Evolutionary conservation across 2,329 filamentous ascomycete species (phyloP).

Genomic region (Hymenoscyphus occultus): DNA sequence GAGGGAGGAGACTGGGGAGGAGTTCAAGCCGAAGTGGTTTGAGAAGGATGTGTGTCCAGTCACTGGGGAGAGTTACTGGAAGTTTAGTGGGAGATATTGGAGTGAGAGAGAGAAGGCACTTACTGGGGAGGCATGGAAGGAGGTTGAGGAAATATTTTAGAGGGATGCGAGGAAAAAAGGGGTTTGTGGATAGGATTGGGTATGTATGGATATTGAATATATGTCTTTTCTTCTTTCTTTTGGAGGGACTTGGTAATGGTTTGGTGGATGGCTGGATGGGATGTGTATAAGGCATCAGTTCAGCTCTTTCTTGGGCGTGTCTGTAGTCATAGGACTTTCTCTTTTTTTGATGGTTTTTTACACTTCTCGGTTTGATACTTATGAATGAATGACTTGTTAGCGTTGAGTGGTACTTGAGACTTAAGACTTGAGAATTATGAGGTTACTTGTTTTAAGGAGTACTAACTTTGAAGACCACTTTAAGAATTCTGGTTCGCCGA

Average conservation of each 20-base stretch:
- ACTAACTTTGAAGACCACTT: no score
- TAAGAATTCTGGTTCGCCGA: no score
- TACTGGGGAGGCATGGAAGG: conserved; percentile 33
- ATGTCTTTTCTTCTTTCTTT: neutral
- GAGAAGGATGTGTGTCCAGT: conserved; percentile 65
- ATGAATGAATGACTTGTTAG: no score
- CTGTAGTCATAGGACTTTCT: no score
- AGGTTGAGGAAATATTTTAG: conserved; percentile 39
- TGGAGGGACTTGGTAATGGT: neutral
- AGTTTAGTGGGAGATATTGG: conserved; percentile 89
- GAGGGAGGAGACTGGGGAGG: conserved; percentile 74
- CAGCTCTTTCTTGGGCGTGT: no score
- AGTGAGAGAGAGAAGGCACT: conserved; percentile 49
- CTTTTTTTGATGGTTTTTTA: no score
- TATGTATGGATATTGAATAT: neutral
- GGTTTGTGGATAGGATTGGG: neutral
- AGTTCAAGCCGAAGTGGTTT: conserved; percentile 87
- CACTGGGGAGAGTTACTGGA: conserved; percentile 89
- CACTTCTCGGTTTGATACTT: no score
- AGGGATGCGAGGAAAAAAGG: neutral
- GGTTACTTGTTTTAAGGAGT: no score
- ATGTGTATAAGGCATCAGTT: no score
- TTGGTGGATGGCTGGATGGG: no score
- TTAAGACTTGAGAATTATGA: no score
- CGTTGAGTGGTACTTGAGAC: no score